Base-by-base conservation (phyloP, 108 stramenopile genomes). In the Parietichytrium sp. region DNA sequence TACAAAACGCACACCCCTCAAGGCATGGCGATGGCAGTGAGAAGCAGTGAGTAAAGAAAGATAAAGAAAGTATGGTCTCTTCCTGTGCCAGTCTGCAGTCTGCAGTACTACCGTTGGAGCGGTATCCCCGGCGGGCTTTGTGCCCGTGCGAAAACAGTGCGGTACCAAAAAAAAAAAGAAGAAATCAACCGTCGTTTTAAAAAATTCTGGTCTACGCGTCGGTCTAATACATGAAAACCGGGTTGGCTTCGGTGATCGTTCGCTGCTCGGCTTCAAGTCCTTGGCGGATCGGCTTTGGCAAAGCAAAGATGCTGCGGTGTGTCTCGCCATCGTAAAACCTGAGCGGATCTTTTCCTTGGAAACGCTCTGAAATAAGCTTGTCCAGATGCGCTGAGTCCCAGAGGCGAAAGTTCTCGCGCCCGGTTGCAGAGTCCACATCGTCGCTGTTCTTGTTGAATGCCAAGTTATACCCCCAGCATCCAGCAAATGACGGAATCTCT, bases 381-480 rank as follows among this genome's bases (percentile, higher is more conserved):
- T 87, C 86, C 8, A 80, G 55, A 16, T 12, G 31, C 33, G 29
- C 81, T 18, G 42, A 26, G 80, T 23, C 3, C 52, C 51, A 29
- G 54, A 23, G 38, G 33, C 29, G 29, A 18, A 51, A 48, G 3
- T 13, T 51, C 25, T 33, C 49, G 33, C 26, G 45, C 52, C 7
- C 4, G 16, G 55, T 3, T 3, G 79, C 4, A 23, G 12, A 2
- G 42, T 27, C 23, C 79, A 3, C n/a, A 10, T 47, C 79, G 29
- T 86, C 79, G 42, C 47, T 80, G 27, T 83, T 54, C 55, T 30
- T 20, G 38, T 55, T 84, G 55, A 86, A 81, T 23, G 94, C 95
- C 85, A 96, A 86, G 80, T 93, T 93, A 80, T 93, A 96, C 2
- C 91, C 94, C 95, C 95, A 96, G 86, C 92, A 90, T 53, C 86